Percentiles rank a stretch among this genome's conserved stretches.
phyloP scores from a whole-genome alignment of 1,284 basidiomycete genomes.

The Porogramme epimiltina region DNA sequence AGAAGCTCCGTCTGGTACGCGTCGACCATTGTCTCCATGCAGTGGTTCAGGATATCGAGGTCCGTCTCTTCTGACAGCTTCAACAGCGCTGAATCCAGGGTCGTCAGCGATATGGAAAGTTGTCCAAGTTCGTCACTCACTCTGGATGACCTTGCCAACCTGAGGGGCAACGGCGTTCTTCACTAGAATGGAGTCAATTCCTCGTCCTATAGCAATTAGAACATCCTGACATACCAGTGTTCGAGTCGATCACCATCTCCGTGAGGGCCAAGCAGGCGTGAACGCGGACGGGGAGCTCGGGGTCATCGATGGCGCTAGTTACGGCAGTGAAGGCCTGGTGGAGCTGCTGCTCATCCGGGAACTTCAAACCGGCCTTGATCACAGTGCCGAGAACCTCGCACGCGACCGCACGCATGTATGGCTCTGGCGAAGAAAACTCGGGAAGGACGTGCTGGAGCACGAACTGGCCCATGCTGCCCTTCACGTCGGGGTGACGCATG shows the following conservation, averaged over 20 bases:
- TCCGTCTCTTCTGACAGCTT: slow-evolving; percentile 91
- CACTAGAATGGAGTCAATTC: slow-evolving; percentile 43
- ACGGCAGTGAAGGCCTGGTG: slow-evolving; percentile 65
- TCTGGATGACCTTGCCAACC: slow-evolving; percentile 87
- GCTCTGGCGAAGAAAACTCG: slow-evolving; percentile 63
- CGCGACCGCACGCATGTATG: slow-evolving; percentile 77
- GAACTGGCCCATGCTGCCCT: slow-evolving; percentile 76
- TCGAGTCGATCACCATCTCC: slow-evolving; percentile 70
- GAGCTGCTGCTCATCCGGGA: slow-evolving; percentile 68
- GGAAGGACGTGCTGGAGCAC: slow-evolving; percentile 73
- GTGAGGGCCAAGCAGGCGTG: slow-evolving; percentile 83
- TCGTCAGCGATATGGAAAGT: neutral
- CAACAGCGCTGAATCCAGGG: slow-evolving; percentile 57
- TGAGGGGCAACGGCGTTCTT: slow-evolving; percentile 74
- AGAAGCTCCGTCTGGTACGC: slow-evolving; percentile 84
- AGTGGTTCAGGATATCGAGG: slow-evolving; percentile 80
- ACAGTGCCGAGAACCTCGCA: slow-evolving; percentile 79
- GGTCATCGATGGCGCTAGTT: slow-evolving; percentile 66
- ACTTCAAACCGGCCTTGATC: slow-evolving; percentile 66
- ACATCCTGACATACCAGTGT: slow-evolving; percentile 46
- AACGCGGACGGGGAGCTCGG: slow-evolving; percentile 83
- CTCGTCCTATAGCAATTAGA: neutral
- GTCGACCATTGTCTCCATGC: slow-evolving; percentile 87
- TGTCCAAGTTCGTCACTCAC: slow-evolving; percentile 39
- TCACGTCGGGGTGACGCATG: slow-evolving; percentile 80